phyloP scores from a whole-genome alignment of 305 asterid genomes.

The Solanum hybrid region DNA sequence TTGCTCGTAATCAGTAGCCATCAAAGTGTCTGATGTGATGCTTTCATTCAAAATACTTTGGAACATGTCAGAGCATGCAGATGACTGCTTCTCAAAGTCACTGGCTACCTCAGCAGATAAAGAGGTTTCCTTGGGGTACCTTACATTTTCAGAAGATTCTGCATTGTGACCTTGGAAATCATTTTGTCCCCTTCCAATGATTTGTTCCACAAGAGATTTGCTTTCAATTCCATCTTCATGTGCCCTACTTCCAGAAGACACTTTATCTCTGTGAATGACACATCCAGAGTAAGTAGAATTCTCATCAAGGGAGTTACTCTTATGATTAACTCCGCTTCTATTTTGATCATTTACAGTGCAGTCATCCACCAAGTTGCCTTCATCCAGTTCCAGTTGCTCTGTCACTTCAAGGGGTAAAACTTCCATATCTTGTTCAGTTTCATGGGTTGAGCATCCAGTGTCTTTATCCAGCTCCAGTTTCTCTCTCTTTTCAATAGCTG shows the following conservation, averaged over 20 bases:
- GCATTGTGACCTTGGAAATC: slow-evolving; percentile 10
- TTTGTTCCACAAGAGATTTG: slow-evolving; percentile 9
- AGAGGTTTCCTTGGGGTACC: slow-evolving; percentile 7
- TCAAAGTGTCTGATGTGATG: slow-evolving; percentile 19
- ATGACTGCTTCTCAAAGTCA: slow-evolving; percentile 12
- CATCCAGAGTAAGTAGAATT: slow-evolving; percentile 12
- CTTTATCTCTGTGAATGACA: slow-evolving; percentile 18
- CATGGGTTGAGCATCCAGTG: background rate
- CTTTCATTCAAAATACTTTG: slow-evolving; percentile 28
- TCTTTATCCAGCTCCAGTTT: slow-evolving; percentile 2
- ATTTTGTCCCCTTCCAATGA: slow-evolving; percentile 16
- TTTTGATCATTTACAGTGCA: slow-evolving; percentile 2
- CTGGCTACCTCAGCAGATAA: slow-evolving; percentile 9
- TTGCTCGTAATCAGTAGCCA: slow-evolving; percentile 32
- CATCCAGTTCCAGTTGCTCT: slow-evolving; percentile 9
- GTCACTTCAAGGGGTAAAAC: slow-evolving; percentile 19
- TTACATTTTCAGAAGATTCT: slow-evolving; percentile 15
- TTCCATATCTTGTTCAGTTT: slow-evolving; percentile 10
- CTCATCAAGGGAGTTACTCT: background rate
- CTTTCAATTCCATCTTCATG: slow-evolving; percentile 9
- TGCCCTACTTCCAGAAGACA: slow-evolving; percentile 9
- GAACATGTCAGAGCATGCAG: slow-evolving; percentile 9
- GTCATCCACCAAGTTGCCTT: slow-evolving; percentile 9
- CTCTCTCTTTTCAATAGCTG: background rate
- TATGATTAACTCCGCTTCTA: slow-evolving; percentile 14